Evolutionary conservation across 2,329 filamentous ascomycete genomes (phyloP), one percentile per base, ranked within the genome.

Genomic region (Beauveria scarabaeidicola): DNA sequence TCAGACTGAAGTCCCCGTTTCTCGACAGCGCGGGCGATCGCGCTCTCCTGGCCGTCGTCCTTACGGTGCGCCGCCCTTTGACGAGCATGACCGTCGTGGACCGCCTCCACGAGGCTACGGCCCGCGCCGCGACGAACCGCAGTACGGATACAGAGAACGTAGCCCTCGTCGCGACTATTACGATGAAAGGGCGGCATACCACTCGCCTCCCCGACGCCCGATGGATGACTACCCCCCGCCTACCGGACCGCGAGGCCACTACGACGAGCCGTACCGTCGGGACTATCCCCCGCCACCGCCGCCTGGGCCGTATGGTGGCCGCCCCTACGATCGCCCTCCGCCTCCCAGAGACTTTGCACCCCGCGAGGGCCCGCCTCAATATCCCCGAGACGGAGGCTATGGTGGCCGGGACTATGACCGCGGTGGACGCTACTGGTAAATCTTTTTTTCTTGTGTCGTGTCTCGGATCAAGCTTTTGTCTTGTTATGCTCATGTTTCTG

Each of bases 131-230:
- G 79, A 79, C 17, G 78, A 73, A 21, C 81, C 80, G 65, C 84
- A 81, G 53, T 86, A 89, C 63, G 86, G 89, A 64, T 96, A 96
- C 74, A 91, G 93, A 71, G 91, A 95, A 69, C 87, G 92, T 68
- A 93, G 90, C 69, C 88, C 88, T 60, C 87, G 88, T 62, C 87
- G 90, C 66, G 89, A 93, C 62, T 96, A 96, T 75, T 96, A 97
- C 74, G 87, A 90, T 51, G 90, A 93, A 64, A 85, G 88, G 69
- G 85, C 89, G 67, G 84, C 87, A 53, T 91, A 92, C 69, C 87
- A 90, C 61, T 91, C 90, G 60, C 90, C 91, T 62, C 88, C 89
- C 48, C 87, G 89, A 65, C 87, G 88, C 23, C 86, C 88, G 48
- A 79, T 89, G 64, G 88, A 92, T 63, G 91, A 96, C 69, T 94